phyloP scores from a whole-genome alignment of 2,329 filamentous ascomycete genomes.

The Zopfia rhizophila region DNA sequence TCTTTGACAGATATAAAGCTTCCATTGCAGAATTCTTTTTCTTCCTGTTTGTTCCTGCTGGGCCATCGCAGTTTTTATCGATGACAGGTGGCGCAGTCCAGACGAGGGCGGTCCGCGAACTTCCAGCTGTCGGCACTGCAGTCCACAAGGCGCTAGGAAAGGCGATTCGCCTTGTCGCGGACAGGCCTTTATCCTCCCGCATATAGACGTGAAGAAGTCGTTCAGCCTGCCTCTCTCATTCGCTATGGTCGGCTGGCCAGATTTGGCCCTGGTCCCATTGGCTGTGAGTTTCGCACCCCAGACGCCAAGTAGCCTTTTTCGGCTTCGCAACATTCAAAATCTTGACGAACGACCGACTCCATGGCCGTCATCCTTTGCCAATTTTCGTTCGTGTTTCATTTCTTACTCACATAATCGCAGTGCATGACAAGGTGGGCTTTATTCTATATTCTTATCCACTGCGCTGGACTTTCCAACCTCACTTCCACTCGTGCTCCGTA shows the following conservation, averaged over 20 bases:
- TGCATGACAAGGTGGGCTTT: too few species aligned
- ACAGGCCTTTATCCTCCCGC: conserved; percentile 17
- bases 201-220: conserved; percentile 11
- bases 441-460: too few species aligned
- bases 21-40: not conserved
- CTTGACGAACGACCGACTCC: conserved; percentile 6
- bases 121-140: conserved; percentile 9
- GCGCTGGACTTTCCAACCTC: too few species aligned
- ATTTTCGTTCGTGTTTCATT: conserved; percentile 10
- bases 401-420: not conserved
- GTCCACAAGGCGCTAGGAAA: conserved; percentile 12
- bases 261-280: conserved; percentile 11
- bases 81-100: conserved; percentile 25
- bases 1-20: conserved; percentile 4
- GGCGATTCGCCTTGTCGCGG: conserved; percentile 16
- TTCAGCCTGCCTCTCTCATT: conserved; percentile 11
- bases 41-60: conserved; percentile 5
- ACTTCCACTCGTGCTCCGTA: too few species aligned
- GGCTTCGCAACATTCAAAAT: not conserved
- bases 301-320: conserved; percentile 7
- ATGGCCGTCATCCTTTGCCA: conserved; percentile 1
- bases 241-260: conserved; percentile 7
- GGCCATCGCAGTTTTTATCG: conserved; percentile 1
- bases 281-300: conserved; percentile 1
- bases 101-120: conserved; percentile 20